Evolutionary conservation across 306 rosid species (phyloP).

Genomic region (Cucurbita moschata): DNA sequence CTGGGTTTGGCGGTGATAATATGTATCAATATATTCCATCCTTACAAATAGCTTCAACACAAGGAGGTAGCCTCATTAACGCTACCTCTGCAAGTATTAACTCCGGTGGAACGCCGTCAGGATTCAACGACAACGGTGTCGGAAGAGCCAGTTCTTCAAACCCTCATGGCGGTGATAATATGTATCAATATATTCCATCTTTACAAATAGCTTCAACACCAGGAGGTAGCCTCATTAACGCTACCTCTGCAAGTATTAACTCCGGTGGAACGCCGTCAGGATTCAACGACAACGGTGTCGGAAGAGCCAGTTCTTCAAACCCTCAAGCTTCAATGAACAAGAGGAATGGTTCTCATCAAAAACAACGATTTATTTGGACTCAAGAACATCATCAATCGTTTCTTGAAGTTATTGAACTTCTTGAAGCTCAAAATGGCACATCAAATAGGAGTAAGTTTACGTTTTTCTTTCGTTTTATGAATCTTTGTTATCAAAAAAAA

Average conservation of each 20-base stretch:
- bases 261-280: neutral
- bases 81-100: neutral
- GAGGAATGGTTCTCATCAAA: neutral
- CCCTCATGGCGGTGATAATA: neutral
- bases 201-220: too few relatives aligned
- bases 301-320: neutral
- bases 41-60: too few relatives aligned
- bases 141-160: neutral
- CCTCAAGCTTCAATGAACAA: neutral
- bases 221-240: too few relatives aligned
- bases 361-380: slow-evolving; percentile 1
- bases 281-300: neutral
- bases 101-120: neutral
- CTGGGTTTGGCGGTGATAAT: too few relatives aligned
- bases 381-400: neutral
- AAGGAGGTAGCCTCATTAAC: too few relatives aligned
- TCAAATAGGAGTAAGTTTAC: neutral
- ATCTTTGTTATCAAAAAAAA: too few relatives aligned
- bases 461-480: too few relatives aligned
- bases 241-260: neutral
- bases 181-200: too few relatives aligned
- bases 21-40: too few relatives aligned
- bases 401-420: neutral
- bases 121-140: neutral
- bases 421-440: neutral